Base-by-base conservation (phyloP, 2,329 filamentous ascomycete species). In the Botrytis elliptica region DNA sequence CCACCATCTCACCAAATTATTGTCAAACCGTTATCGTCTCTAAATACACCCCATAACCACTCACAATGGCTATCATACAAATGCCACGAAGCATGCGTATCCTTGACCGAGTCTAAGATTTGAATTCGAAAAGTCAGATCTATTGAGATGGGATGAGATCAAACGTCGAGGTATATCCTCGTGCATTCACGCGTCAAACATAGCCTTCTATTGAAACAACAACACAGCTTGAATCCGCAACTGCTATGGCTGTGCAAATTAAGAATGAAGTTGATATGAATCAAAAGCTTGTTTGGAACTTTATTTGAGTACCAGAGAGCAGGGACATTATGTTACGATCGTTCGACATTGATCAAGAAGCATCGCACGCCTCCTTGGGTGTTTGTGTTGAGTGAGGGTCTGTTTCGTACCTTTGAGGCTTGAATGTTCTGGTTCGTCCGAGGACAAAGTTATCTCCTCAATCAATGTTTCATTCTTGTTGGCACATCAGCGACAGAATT, bases 211-310 rank as follows among this genome's bases (percentile, higher is more conserved):
- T 44, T n/a, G 38, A 67, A 67, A 40, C 33, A 25, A 29, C 8
- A 25, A 29, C n/a, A 40, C 16, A 68, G n/a, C 25, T 42, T 22
- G 25, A 72, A 29, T 71, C 4, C 60, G n/a, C 18, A n/a, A 29
- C 29, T 66, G 8, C n/a, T 40, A 40, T 68, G 65, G 65, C 36
- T 33, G 22, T 18, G n/a, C 38, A 29, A 66, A 29, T 25, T 25
- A 38, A 71, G 10, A 36, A 65, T 71, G 70, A 29, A n/a, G 29
- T 55, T 40, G 10, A 29, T 29, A 25, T 55, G 44, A 36, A 57
- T 66, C 60, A 44, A 71, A 71, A 65, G 70, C 70, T 67, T 72
- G 62, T 67, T 67, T 67, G 44, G n/a, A 42, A 55, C 49, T 7
- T 16, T 66, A 22, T 67, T 22, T 42, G 25, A 16, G 46, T 42